Conservation (phyloP, 163 green algal genomes). For the Coccomyxa subellipsoidea region DNA sequence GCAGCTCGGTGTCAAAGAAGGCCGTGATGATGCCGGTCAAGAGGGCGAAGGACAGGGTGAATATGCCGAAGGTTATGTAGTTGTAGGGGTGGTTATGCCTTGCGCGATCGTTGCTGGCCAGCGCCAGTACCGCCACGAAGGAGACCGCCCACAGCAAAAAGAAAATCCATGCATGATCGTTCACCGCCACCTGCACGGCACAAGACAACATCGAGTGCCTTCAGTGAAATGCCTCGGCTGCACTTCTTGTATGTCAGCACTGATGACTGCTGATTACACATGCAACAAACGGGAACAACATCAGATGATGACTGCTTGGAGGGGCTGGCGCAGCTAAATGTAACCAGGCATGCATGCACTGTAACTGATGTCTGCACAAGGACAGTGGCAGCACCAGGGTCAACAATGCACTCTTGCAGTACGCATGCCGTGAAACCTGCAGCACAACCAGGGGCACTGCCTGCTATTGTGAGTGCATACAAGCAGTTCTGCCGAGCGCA, state of each 20-base stretch:
- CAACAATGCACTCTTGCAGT: too few species aligned
- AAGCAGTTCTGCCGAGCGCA: neutral
- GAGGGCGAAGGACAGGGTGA: conserved; percentile 24
- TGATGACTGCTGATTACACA: neutral
- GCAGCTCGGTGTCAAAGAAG: conserved; percentile 17
- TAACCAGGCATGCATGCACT: neutral
- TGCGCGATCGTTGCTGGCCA: neutral
- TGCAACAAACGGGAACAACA: neutral
- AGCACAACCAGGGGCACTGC: too few species aligned
- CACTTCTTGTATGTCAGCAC: neutral
- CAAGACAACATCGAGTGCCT: too few species aligned
- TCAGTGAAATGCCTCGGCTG: too few species aligned
- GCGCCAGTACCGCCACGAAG: neutral
- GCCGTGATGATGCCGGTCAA: conserved; percentile 33
- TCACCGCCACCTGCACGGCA: neutral
- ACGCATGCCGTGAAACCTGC: too few species aligned
- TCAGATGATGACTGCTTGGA: neutral
- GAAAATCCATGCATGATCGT: neutral
- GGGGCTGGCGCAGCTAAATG: neutral
- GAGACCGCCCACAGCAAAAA: neutral
- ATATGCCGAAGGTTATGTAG: conserved; percentile 18
- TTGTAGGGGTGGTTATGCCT: conserved; percentile 37
- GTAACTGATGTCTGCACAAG: too few species aligned
- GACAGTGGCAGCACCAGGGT: too few species aligned
- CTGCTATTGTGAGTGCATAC: too few species aligned